phyloP scores from a whole-genome alignment of 2,329 filamentous ascomycete species.

The Rhynchosporium agropyri region DNA sequence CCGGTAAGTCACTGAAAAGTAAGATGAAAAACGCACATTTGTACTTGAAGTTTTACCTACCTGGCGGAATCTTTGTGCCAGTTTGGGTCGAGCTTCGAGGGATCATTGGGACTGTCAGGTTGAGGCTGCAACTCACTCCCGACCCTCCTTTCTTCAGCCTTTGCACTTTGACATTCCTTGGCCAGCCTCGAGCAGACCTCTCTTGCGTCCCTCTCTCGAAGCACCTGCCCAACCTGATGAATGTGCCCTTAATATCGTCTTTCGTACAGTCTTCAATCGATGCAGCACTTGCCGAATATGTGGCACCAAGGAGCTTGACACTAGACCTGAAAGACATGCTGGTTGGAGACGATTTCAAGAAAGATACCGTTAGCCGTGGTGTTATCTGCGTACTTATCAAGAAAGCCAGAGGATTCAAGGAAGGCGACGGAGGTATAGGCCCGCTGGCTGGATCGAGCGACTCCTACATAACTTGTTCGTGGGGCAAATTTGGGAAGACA shows the following conservation, averaged over 20 bases:
- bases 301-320: conserved; percentile 74
- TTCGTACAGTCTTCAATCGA: conserved; percentile 26
- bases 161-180: conserved; percentile 73
- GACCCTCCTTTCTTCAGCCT: conserved; percentile 79
- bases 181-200: conserved; percentile 72
- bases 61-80: conserved; percentile 56
- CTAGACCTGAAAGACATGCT: conserved; percentile 78
- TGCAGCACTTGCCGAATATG: conserved; percentile 71
- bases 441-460: conserved; percentile 67
- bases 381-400: conserved; percentile 68
- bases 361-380: conserved; percentile 67
- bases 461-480: conserved; percentile 71
- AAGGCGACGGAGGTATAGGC: conserved; percentile 66
- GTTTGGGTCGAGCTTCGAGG: conserved; percentile 78
- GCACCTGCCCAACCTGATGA: conserved; percentile 72
- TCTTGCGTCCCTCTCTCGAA: conserved; percentile 72
- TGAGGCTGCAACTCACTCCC: conserved; percentile 72
- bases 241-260: conserved; percentile 64
- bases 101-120: conserved; percentile 68
- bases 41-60: conserved; percentile 70
- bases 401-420: conserved; percentile 69
- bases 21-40: conserved; percentile 75
- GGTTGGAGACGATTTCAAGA: conserved; percentile 77
- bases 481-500: conserved; percentile 77
- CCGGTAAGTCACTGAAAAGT: conserved; percentile 59